Percentiles rank a stretch among this genome's conserved stretches.
Evolutionary conservation across 306 rosid genomes (phyloP).

Genomic region (Vigna mungo): DNA sequence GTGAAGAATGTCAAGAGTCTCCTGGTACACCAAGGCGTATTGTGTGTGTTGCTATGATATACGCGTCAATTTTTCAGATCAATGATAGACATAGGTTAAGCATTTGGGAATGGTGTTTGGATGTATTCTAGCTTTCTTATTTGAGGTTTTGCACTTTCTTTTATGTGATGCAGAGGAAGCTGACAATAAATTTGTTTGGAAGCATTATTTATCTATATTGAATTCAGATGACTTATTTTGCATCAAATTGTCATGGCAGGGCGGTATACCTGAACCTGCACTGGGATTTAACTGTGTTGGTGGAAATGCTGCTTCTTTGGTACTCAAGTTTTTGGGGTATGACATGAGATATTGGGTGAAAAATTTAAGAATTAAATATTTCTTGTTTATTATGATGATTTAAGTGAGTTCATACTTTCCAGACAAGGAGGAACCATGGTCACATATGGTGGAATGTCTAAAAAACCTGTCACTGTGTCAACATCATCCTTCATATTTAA

Average conservation of each 20-base stretch:
- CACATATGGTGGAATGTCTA: slow-evolving; percentile 99
- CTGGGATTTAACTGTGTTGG: slow-evolving; percentile 95
- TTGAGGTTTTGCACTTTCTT: slow-evolving; percentile 12
- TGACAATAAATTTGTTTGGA: background rate
- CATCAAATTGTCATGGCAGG: slow-evolving; percentile 56
- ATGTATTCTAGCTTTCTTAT: slow-evolving; percentile 15
- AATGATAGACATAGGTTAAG: slow-evolving; percentile 27
- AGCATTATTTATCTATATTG: slow-evolving; percentile 25
- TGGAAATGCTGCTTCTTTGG: slow-evolving; percentile 88
- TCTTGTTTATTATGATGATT: slow-evolving; percentile 3
- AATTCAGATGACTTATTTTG: slow-evolving; percentile 35
- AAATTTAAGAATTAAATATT: slow-evolving; percentile 7
- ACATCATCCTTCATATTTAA: slow-evolving; percentile 93
- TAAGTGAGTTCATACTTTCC: slow-evolving; percentile 36
- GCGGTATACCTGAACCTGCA: slow-evolving; percentile 74
- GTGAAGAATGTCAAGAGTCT: slow-evolving; percentile 87
- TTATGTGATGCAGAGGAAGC: background rate
- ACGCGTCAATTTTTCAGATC: slow-evolving; percentile 25
- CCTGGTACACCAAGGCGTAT: slow-evolving; percentile 65
- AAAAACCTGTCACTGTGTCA: slow-evolving; percentile 77
- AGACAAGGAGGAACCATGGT: slow-evolving; percentile 92
- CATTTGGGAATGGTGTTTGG: slow-evolving; percentile 29
- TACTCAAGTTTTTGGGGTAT: slow-evolving; percentile 91
- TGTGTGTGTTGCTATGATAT: slow-evolving; percentile 28
- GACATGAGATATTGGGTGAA: slow-evolving; percentile 30